phyloP scores from a whole-genome alignment of 1,284 basidiomycete species.

The Ceratobasidium sp. region DNA sequence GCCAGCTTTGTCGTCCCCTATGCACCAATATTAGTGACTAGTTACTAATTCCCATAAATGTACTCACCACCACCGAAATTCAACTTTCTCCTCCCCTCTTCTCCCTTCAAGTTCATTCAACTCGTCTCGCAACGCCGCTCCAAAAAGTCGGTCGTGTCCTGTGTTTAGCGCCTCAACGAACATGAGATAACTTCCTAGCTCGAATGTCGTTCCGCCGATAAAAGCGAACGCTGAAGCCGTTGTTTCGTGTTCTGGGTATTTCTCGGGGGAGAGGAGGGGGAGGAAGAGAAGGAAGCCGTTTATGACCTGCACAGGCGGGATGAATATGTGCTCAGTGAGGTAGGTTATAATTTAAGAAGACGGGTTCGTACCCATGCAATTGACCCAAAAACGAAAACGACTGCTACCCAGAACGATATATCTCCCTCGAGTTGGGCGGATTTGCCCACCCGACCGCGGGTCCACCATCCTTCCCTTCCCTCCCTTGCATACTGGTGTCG shows the following conservation, averaged over 20 bases:
- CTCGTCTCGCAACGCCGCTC: constrained; percentile 26
- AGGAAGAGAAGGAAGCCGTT: constrained; percentile 70
- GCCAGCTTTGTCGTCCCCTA: constrained; percentile 54
- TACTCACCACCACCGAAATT: constrained; percentile 18
- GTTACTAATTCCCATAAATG: background rate
- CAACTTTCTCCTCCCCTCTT: constrained; percentile 3
- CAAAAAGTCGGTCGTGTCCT: constrained; percentile 37
- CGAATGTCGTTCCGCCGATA: constrained; percentile 69
- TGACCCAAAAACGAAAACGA: constrained; percentile 16
- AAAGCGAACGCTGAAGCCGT: constrained; percentile 61
- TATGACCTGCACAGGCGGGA: constrained; percentile 58
- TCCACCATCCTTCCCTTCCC: constrained; percentile 1
- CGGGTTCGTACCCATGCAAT: constrained; percentile 32
- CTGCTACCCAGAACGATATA: constrained; percentile 40
- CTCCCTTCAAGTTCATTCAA: constrained; percentile 9
- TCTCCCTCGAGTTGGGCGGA: background rate
- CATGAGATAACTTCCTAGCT: constrained; percentile 63
- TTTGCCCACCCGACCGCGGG: background rate
- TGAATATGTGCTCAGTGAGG: background rate
- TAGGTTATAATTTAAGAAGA: background rate
- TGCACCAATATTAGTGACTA: background rate
- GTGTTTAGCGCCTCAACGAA: constrained; percentile 65
- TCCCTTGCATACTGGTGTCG: too few relatives aligned
- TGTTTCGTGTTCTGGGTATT: constrained; percentile 52
- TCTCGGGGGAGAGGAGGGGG: constrained; percentile 61